Percentiles rank a stretch among this genome's conserved stretches.
phyloP scores from a whole-genome alignment of 306 rosid species.

The Mimosa bimucronata region DNA sequence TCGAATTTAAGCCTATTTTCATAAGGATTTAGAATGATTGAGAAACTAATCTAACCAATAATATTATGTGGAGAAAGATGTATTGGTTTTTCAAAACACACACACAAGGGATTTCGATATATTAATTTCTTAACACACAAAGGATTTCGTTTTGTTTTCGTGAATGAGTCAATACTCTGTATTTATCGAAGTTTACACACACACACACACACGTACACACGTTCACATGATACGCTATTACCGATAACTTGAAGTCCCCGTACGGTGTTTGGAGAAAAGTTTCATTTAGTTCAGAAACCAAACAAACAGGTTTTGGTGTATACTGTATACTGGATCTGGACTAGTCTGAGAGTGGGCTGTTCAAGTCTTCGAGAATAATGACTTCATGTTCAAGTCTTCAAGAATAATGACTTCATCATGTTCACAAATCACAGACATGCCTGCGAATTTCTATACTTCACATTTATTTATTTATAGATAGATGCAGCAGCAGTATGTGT shows the following conservation, averaged over 20 bases:
- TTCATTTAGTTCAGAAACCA: constrained; percentile 4
- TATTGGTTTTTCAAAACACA: neutral
- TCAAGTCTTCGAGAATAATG: neutral
- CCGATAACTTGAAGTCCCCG: neutral
- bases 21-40: neutral
- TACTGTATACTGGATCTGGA: neutral
- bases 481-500: neutral
- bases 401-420: neutral
- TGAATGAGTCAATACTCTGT: neutral
- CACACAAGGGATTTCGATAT: neutral
- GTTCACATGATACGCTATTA: neutral
- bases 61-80: neutral
- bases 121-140: neutral
- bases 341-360: neutral
- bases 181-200: neutral
- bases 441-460: neutral
- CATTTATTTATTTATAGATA: neutral
- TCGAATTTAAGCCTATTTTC: neutral
- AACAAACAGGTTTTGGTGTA: neutral
- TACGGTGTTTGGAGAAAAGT: neutral
- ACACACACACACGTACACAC: neutral
- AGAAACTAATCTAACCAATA: neutral
- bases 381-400: neutral
- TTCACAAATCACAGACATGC: neutral
- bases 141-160: neutral